These are phyloP conservation scores for Pseudopyrenochaeta lycopersici DNA, from an alignment of 2,329 filamentous ascomycete species.

Conservation along the genomic window DNA sequence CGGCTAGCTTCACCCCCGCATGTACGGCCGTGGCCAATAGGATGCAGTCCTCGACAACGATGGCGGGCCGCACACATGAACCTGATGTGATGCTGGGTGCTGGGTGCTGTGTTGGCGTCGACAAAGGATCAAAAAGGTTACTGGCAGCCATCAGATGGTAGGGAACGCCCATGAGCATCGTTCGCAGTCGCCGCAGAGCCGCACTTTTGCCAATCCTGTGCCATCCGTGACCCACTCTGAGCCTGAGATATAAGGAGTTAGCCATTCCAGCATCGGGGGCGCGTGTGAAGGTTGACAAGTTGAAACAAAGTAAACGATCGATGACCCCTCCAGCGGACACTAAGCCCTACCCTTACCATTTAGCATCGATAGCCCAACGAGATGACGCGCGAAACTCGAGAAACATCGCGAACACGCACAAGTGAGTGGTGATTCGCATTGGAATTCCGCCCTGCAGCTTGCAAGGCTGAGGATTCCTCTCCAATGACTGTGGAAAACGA, in stretches of 20 bases:
- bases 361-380: conserved; percentile 3
- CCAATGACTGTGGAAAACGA: conserved; percentile 13
- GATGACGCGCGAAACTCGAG: conserved; percentile 7
- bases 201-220: conserved; percentile 4
- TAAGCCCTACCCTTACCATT: conserved; percentile 18
- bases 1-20: conserved; percentile 14
- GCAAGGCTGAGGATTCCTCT: conserved; percentile 16
- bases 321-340: conserved; percentile 10
- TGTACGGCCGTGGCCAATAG: conserved; percentile 18
- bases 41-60: not conserved
- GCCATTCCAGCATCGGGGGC: not conserved
- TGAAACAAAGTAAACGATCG: not conserved
- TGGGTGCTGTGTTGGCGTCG: conserved; percentile 11
- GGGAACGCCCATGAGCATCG: not conserved
- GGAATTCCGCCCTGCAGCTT: not conserved
- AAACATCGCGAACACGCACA: conserved; percentile 8
- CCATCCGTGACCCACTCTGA: not conserved
- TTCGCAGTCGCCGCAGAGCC: conserved; percentile 20
- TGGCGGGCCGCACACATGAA: conserved; percentile 5
- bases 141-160: not conserved
- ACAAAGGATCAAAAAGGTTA: conserved; percentile 3
- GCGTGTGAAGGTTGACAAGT: not conserved
- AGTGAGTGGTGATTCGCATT: conserved; percentile 27
- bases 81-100: conserved; percentile 3
- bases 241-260: conserved; percentile 1